Evolutionary conservation across 2,329 filamentous ascomycete species (phyloP), one percentile per base, ranked within the genome.

Genomic region (Cladobotryum protrusum): DNA sequence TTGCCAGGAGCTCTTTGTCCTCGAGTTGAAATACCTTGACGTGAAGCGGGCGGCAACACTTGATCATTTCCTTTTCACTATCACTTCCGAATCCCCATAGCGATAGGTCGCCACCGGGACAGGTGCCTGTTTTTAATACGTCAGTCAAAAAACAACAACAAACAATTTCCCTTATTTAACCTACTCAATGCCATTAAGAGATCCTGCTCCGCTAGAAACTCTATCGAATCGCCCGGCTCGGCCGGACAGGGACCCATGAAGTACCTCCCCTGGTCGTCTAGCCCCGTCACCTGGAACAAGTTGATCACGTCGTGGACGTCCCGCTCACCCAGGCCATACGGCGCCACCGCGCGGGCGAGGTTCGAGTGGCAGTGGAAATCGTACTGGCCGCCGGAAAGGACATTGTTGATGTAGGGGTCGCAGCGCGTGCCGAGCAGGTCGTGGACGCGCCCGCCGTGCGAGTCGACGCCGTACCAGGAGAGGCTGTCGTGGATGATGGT

Each of bases 241-340:
- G 80, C 81, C 0, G 81, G 81, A 50, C 75, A 79, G 0, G 80
- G 76, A 50, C 75, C 81, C 77, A 95, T 95, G 53, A 88, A 91
- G 57, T 91, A 92, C 47, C 82, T 77, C 0, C 86, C 87, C 52
- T 84, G 61, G 47, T 78, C 73, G 59, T 93, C 85, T 43, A 93
- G 63, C 0, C 88, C 87, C 0, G 89, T 93, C 6, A 91, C 87
- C 65, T 95, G 89, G 63, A 95, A 93, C 3, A 95, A 74, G 61
- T 95, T 95, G 48, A 95, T 75, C 0, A 95, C 88, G 63, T 95
- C 88, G 60, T 95, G 89, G 1, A 93, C 81, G 61, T 93, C 87
- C 29, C 73, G 72, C 67, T 93, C 89, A 5, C 73, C 76, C 39
- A 93, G 65, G 0, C 87, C 86, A 53, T 75, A 83, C 0, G 84